Base-by-base conservation (phyloP, 2,329 filamentous ascomycete genomes). In the Stylonectria norvegica region DNA sequence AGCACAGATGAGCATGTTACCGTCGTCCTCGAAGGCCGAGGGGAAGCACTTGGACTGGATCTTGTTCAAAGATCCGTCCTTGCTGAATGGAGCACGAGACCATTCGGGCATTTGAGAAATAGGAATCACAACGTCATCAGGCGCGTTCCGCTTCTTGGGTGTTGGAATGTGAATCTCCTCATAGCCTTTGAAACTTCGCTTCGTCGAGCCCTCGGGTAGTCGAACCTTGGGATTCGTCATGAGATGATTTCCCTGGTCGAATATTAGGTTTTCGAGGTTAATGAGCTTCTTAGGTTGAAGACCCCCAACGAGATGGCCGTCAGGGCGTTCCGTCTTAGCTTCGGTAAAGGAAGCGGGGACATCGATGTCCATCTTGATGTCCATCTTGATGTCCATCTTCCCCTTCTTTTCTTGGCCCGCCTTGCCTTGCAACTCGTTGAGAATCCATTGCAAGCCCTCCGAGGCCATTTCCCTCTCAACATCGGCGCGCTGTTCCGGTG, bases 161-260 rank as follows among this genome's bases (percentile, higher is more conserved):
- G 89, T 80, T 6, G 93, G 93, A 4, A 98, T 90, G 61, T 98
- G 93, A 43, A 97, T 96, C 61, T 98, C 93, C 65, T 98, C 93
- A 54, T 97, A 98, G 22, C 93, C 93, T 66, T 98, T 98, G 70
- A 96, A 96, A 0, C 87, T 89, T 34, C 89, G 81, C 65, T 97
- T 96, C 0, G 88, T 96, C 2, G 93, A 95, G 9, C 93, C 93
- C 61, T 95, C 89, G 0, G 93, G 93, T 15, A 98, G 75, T 48
- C 86, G 85, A 33, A 98, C 93, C 60, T 89, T 96, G 5, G 89
- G 86, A 57, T 98, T 98, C n/a, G 93, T 97, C 91, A 97, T 98
- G 30, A 98, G 76, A 70, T 98, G 93, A 58, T 97, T 98, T 38
- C 93, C 93, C 66, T 97, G 91, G 55, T 97, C 93, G 61, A 98